These are phyloP conservation scores for Panus rudis DNA, from an alignment of 768 basidiomycete species.

Conservation along the genomic window DNA sequence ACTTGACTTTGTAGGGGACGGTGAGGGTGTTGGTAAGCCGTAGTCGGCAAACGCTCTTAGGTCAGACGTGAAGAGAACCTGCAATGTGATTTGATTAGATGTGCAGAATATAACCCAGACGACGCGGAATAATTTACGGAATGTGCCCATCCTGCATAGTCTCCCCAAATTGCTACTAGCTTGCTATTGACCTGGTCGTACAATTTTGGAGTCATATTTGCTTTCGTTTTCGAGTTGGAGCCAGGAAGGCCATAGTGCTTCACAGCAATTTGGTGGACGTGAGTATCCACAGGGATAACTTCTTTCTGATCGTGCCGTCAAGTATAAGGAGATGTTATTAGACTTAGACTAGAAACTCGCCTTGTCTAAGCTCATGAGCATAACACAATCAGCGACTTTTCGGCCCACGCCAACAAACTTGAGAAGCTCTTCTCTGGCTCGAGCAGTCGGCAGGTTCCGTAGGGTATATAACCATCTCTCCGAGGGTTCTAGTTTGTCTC, in stretches of 20 bases:
- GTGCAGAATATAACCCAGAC: background rate
- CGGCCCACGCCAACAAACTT: slow-evolving; percentile 87
- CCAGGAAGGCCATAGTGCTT: slow-evolving; percentile 69
- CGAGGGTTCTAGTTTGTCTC: slow-evolving; percentile 34
- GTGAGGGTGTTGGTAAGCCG: slow-evolving; percentile 17
- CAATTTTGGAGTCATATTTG: slow-evolving; percentile 64
- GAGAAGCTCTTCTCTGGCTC: slow-evolving; percentile 70
- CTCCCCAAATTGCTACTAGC: slow-evolving; percentile 66
- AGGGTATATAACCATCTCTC: slow-evolving; percentile 57
- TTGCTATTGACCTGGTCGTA: slow-evolving; percentile 66
- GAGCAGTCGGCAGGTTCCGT: slow-evolving; percentile 39
- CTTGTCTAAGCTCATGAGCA: slow-evolving; percentile 91
- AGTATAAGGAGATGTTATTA: background rate
- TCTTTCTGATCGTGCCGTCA: slow-evolving; percentile 55
- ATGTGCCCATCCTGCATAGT: slow-evolving; percentile 88
- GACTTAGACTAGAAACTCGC: slow-evolving; percentile 30
- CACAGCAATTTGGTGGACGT: slow-evolving; percentile 83
- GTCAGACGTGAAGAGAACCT: slow-evolving; percentile 34
- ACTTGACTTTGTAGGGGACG: slow-evolving; percentile 9
- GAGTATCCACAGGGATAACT: slow-evolving; percentile 93
- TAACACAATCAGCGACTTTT: slow-evolving; percentile 93
- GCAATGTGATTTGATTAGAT: background rate
- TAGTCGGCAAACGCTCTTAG: slow-evolving; percentile 29
- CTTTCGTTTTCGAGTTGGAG: slow-evolving; percentile 23
- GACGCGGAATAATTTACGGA: slow-evolving; percentile 39